Evolutionary conservation across 768 basidiomycete genomes (phyloP).

Genomic region (Steccherinum ochraceum): DNA sequence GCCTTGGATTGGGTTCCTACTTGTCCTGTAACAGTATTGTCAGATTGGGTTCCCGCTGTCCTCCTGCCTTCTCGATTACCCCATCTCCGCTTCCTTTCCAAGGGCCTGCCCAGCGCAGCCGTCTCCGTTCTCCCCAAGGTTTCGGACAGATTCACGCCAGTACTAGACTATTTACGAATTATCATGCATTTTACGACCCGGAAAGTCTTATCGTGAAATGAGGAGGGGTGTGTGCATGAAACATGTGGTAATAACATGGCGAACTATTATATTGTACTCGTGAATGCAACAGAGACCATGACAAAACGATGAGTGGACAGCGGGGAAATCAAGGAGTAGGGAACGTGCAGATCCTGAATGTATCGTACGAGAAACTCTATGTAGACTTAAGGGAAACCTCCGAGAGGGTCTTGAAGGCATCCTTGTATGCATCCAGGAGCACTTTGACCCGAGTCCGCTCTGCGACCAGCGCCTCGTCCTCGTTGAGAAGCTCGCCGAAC

Average conservation of each 20-base stretch:
- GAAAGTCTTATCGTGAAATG: neutral
- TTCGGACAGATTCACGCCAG: neutral
- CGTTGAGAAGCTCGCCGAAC: constrained; percentile 85
- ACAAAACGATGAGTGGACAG: neutral
- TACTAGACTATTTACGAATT: neutral
- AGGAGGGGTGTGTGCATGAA: too few relatives aligned
- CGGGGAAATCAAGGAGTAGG: neutral
- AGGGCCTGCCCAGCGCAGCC: neutral
- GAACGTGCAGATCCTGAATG: neutral
- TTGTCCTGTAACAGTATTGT: neutral
- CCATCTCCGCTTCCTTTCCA: neutral
- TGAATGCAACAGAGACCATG: neutral
- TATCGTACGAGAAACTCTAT: constrained; percentile 17
- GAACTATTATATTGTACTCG: neutral
- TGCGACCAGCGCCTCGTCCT: constrained; percentile 92
- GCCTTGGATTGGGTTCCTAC: neutral
- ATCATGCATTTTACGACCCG: neutral
- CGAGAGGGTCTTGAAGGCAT: constrained; percentile 81
- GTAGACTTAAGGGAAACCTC: constrained; percentile 73
- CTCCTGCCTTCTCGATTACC: neutral
- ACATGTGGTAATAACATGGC: neutral
- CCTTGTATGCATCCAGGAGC: constrained; percentile 92
- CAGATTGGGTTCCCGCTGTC: neutral
- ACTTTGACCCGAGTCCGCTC: constrained; percentile 93
- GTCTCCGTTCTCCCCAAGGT: neutral